Evolutionary conservation across 2,329 filamentous ascomycete genomes (phyloP), one percentile per base, ranked within the genome.

Genomic region (Colletotrichum sp.): DNA sequence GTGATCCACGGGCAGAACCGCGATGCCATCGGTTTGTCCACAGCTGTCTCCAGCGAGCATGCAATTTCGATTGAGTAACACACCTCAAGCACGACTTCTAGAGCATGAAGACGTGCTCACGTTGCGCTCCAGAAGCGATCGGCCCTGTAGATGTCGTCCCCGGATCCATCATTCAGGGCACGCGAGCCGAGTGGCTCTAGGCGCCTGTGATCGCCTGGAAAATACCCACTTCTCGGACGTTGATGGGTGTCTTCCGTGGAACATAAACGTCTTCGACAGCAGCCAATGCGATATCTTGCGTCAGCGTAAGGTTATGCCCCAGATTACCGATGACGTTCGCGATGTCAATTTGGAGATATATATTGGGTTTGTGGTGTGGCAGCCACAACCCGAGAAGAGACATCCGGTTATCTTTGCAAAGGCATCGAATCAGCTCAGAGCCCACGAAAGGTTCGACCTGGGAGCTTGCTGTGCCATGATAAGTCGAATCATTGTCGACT

Each of bases 291-390:
- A 59, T 31, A 51, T 59, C 58, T 66, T 64, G 24, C 38, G 9
- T 11, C 63, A 12, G 62, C 18, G 27, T 34, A 21, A 47, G 24
- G 34, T 24, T 24, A 29, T 38, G 16, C 18, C 55, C 27, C 21
- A 54, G 47, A 47, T 8, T 67, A 18, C 38, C 69, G 72, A 72
- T 74, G 72, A 67, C 62, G 63, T 57, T 21, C 72, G 16, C 58
- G 24, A 54, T 29, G 24, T 66, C 47, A 69, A 72, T 71, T 71
- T 21, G 33, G 29, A 29, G 24, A 36, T 27, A 47, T 4, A 33
- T 47, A 15, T 31, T n/a, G 38, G 72, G 34, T 31, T 38, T 43
- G 21, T 31, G 31, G 63, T 72, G 63, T 67, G 72, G 36, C 62
- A 71, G 27, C 68, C 72, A 66, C 16, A 16, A 62, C 9, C 33